Conservation (phyloP, 108 stramenopile species). For the Skeletonema menzelii region DNA sequence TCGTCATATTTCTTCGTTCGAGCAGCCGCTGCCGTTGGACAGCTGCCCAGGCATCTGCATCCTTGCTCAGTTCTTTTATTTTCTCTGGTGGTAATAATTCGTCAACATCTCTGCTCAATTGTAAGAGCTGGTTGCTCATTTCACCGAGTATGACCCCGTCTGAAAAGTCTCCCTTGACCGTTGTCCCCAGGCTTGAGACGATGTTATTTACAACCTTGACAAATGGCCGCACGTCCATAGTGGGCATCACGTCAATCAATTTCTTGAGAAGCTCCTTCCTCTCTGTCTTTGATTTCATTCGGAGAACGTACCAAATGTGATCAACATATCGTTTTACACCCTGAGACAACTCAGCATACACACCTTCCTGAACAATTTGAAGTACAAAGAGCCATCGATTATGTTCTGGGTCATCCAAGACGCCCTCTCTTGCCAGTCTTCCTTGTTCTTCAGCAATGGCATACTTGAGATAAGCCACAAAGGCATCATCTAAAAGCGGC, state of each 20-base stretch:
- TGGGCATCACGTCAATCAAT: slow-evolving; percentile 85
- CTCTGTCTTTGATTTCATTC: slow-evolving; percentile 82
- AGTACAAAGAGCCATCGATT: slow-evolving; percentile 87
- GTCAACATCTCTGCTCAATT: slow-evolving; percentile 74
- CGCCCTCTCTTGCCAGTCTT: slow-evolving; percentile 65
- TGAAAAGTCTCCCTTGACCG: slow-evolving; percentile 70
- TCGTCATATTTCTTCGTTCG: slow-evolving; percentile 61
- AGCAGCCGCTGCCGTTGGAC: slow-evolving; percentile 60
- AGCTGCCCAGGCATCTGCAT: slow-evolving; percentile 89
- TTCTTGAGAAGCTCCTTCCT: slow-evolving; percentile 60
- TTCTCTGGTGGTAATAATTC: slow-evolving; percentile 85
- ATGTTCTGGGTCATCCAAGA: slow-evolving; percentile 83
- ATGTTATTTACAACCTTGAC: slow-evolving; percentile 88
- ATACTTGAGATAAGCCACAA: slow-evolving; percentile 89
- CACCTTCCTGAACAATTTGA: slow-evolving; percentile 88
- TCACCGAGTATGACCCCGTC: slow-evolving; percentile 64
- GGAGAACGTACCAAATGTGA: slow-evolving; percentile 76
- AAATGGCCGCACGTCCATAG: slow-evolving; percentile 88
- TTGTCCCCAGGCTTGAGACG: slow-evolving; percentile 75
- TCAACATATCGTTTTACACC: slow-evolving; percentile 81
- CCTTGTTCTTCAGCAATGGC: slow-evolving; percentile 89
- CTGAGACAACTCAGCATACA: slow-evolving; percentile 74
- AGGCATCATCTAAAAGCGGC: slow-evolving; percentile 81
- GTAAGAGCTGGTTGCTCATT: slow-evolving; percentile 85
- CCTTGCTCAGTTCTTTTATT: slow-evolving; percentile 68